Evolutionary conservation across 768 basidiomycete genomes (phyloP).

Genomic region (Xanthoconium purpureum): DNA sequence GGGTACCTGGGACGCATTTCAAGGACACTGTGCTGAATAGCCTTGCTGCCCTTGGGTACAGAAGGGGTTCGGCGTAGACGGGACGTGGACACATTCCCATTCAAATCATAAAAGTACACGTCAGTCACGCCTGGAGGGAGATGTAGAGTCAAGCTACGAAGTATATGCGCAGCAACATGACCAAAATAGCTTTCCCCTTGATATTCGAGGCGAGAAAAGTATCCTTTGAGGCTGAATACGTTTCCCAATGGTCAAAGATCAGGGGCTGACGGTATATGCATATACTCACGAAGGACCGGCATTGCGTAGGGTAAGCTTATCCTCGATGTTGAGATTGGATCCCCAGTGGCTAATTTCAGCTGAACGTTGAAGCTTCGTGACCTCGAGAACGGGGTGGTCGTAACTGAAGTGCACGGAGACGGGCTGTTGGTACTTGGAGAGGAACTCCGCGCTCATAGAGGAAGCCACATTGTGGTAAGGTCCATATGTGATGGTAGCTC

Average conservation of each 20-base stretch:
- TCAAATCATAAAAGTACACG: conserved; percentile 86
- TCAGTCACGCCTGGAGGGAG: conserved; percentile 81
- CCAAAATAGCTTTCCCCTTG: conserved; percentile 74
- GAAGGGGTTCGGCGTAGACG: conserved; percentile 70
- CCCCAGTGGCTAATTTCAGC: conserved; percentile 99
- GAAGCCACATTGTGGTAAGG: conserved; percentile 76
- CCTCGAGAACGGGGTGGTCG: conserved; percentile 76
- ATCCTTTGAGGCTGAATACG: conserved; percentile 78
- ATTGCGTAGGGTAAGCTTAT: conserved; percentile 82
- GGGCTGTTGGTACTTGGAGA: conserved; percentile 58
- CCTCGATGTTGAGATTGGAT: conserved; percentile 88
- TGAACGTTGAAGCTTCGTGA: conserved; percentile 65
- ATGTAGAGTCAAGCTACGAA: conserved; percentile 70
- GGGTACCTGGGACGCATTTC: conserved; percentile 91
- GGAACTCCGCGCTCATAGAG: conserved; percentile 55
- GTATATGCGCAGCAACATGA: conserved; percentile 61
- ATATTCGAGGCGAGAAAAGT: conserved; percentile 89
- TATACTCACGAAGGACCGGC: conserved; percentile 80
- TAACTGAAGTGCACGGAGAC: conserved; percentile 78
- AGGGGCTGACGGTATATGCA: background rate
- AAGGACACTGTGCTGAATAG: conserved; percentile 60
- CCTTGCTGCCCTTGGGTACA: conserved; percentile 51
- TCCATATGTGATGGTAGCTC: conserved; percentile 82
- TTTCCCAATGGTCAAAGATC: background rate
- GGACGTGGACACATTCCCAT: conserved; percentile 97